Evolutionary conservation across 768 basidiomycete species (phyloP).

Genomic region (Calocera cornea): DNA sequence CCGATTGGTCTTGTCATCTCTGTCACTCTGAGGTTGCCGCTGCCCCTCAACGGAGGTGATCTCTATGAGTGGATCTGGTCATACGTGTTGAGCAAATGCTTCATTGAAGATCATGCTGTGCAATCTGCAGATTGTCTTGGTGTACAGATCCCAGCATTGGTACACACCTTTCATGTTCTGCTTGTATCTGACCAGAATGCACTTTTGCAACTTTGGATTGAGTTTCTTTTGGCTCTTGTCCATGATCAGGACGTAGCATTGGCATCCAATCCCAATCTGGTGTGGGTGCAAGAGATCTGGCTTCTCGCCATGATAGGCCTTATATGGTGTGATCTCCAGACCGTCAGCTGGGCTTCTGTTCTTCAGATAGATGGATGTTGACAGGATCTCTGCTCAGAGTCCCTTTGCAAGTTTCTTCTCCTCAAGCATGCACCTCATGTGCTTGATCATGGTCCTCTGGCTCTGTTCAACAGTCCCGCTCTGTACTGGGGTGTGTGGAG

Average conservation of each 20-base stretch:
- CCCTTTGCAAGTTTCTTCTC: not conserved
- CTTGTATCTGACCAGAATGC: not conserved
- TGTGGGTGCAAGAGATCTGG: slow-evolving; percentile 22
- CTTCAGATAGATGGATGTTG: not conserved
- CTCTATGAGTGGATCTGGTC: not conserved
- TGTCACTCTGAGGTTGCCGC: not conserved
- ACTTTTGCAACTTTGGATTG: not conserved
- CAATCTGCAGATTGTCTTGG: too few species aligned
- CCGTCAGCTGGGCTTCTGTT: slow-evolving; percentile 1
- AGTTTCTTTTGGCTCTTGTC: slow-evolving; percentile 18
- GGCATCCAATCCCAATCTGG: slow-evolving; percentile 30
- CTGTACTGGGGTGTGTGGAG: slow-evolving; percentile 20
- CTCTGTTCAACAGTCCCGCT: slow-evolving; percentile 10
- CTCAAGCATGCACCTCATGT: not conserved
- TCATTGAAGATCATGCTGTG: too few species aligned
- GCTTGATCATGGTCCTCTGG: not conserved
- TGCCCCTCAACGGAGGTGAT: not conserved
- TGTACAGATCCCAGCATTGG: not conserved
- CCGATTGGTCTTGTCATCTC: not conserved
- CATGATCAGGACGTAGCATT: slow-evolving; percentile 28
- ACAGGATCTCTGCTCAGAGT: not conserved
- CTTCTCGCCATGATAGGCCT: slow-evolving; percentile 6
- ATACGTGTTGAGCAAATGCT: not conserved
- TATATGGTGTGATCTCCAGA: slow-evolving; percentile 7
- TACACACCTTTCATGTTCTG: not conserved